Evolutionary conservation across 2,329 filamentous ascomycete species (phyloP).

Genomic region (Cylindrodendrum hubeiense): DNA sequence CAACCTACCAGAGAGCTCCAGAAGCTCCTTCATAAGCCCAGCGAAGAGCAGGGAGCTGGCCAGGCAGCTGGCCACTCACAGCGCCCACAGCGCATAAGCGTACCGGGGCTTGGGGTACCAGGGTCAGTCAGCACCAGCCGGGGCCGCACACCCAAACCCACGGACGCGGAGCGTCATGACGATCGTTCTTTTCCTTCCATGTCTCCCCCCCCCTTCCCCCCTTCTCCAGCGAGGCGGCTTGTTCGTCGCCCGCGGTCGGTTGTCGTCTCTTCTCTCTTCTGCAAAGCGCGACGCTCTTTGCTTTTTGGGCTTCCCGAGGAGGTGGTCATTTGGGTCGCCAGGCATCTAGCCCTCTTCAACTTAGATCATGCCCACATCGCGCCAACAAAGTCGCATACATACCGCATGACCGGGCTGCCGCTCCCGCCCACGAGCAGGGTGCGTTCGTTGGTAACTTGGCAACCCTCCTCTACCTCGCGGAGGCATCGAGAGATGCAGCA

Average conservation of each 20-base stretch:
- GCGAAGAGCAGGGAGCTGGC: conserved; percentile 16
- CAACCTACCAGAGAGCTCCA: conserved; percentile 19
- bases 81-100: conserved; percentile 11
- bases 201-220: conserved; percentile 27
- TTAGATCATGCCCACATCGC: conserved; percentile 39
- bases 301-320: conserved; percentile 41
- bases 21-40: conserved; percentile 15
- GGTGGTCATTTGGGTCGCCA: conserved; percentile 36
- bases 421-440: conserved; percentile 31
- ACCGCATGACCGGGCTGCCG: conserved; percentile 31
- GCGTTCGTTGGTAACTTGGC: conserved; percentile 37
- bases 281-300: conserved; percentile 34
- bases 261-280: conserved; percentile 45
- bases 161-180: conserved; percentile 43
- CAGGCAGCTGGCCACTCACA: conserved; percentile 20
- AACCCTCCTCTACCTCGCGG: conserved; percentile 28
- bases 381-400: conserved; percentile 31
- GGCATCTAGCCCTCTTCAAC: conserved; percentile 36
- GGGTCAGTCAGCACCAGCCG: conserved; percentile 36
- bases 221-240: conserved; percentile 24
- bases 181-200: conserved; percentile 41
- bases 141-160: conserved; percentile 46
- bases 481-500: conserved; percentile 25
- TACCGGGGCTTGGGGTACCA: conserved; percentile 31
- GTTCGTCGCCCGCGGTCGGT: conserved; percentile 21